Percentiles rank a stretch among this genome's conserved stretches.
These are phyloP conservation scores for Conticribra guillardii DNA, from an alignment of 108 stramenopile species.

Conservation along the genomic window DNA sequence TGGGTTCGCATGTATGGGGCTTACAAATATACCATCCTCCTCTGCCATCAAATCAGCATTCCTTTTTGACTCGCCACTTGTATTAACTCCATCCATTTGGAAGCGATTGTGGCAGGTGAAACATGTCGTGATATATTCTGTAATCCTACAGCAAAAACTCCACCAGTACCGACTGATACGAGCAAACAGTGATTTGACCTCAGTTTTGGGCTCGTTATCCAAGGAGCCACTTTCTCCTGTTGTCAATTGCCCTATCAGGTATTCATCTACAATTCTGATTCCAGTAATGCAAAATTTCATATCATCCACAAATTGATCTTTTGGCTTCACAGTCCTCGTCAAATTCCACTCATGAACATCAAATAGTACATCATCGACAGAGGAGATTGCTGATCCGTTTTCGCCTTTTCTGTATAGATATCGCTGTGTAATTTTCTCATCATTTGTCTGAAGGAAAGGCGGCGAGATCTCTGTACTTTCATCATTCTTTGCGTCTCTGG, in stretches of 20 bases:
- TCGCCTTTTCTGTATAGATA: not conserved
- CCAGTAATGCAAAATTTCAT: slow-evolving; percentile 6
- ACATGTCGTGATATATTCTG: too few species aligned
- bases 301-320: slow-evolving; percentile 6
- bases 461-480: slow-evolving; percentile 7
- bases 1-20: not conserved
- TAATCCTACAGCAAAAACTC: too few species aligned
- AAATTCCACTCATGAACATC: slow-evolving; percentile 16
- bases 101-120: too few species aligned
- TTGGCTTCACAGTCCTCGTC: slow-evolving; percentile 9
- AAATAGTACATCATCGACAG: not conserved
- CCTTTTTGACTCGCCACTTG: not conserved
- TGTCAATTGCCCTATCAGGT: not conserved
- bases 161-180: too few species aligned
- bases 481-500: slow-evolving; percentile 7
- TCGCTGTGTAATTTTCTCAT: not conserved
- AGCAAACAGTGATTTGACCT: not conserved
- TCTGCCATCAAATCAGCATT: not conserved
- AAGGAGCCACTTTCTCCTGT: not conserved
- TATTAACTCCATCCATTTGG: too few species aligned
- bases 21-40: slow-evolving; percentile 14
- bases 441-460: slow-evolving; percentile 9
- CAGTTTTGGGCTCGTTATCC: not conserved
- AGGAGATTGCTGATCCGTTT: not conserved
- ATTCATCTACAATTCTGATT: not conserved